Evolutionary conservation across 176 grass and related monocot species (phyloP).

Genomic region (Aegilops bicornis): DNA sequence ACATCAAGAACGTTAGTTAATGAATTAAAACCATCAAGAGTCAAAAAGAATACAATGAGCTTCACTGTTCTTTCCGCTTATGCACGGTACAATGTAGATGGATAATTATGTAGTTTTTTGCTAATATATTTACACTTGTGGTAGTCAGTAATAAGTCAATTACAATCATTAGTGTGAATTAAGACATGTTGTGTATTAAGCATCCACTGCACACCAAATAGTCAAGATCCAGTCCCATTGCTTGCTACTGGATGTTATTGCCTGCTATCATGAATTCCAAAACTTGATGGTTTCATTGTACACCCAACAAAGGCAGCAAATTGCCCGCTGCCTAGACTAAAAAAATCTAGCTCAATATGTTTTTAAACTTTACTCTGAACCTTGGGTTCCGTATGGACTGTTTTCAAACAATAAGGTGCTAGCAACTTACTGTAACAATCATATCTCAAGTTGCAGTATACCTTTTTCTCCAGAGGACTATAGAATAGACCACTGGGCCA

Average conservation of each 20-base stretch:
- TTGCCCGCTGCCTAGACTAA: not conserved
- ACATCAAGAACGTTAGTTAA: not conserved
- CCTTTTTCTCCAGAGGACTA: not conserved
- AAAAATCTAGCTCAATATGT: not conserved
- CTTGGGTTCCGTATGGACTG: not conserved
- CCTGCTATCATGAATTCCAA: not conserved
- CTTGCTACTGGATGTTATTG: not conserved
- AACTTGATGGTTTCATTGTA: not conserved
- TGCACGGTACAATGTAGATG: not conserved
- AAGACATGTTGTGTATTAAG: not conserved
- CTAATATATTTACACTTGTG: not conserved
- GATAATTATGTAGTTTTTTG: not conserved
- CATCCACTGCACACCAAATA: not conserved
- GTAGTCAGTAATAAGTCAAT: not conserved
- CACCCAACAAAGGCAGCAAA: not conserved
- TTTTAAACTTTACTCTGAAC: not conserved
- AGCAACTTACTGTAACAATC: not conserved
- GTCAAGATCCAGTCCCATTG: not conserved
- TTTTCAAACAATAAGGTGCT: not conserved
- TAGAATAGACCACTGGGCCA: not conserved
- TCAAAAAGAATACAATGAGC: not conserved
- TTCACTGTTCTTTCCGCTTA: not conserved
- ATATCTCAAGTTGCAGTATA: not conserved
- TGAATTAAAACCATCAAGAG: not conserved
- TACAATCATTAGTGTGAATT: not conserved